Conservation (phyloP, 2,329 filamentous ascomycete species). For the Aspergillus sp. region DNA sequence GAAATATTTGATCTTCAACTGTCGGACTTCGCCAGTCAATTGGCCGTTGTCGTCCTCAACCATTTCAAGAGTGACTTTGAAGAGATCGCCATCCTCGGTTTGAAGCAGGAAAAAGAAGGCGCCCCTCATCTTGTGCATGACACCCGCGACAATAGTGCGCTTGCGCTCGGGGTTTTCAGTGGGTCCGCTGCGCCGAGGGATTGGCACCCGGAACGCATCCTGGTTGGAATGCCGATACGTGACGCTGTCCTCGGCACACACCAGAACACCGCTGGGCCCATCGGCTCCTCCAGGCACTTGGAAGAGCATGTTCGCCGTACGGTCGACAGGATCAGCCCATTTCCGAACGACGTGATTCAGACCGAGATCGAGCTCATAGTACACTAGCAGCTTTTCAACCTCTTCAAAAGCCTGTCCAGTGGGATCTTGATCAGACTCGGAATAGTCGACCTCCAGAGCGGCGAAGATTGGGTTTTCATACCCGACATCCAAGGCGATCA, state of each 20-base stretch:
- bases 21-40: slow-evolving; percentile 75
- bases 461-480: slow-evolving; percentile 98
- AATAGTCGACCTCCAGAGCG: slow-evolving; percentile 89
- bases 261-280: slow-evolving; percentile 89
- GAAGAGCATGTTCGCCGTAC: slow-evolving; percentile 84
- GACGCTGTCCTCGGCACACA: slow-evolving; percentile 91
- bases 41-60: slow-evolving; percentile 74
- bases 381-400: slow-evolving; percentile 86
- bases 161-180: slow-evolving; percentile 93
- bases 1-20: slow-evolving; percentile 94
- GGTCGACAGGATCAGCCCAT: slow-evolving; percentile 92
- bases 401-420: slow-evolving; percentile 79
- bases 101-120: slow-evolving; percentile 98
- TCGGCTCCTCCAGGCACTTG: slow-evolving; percentile 93
- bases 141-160: slow-evolving; percentile 79
- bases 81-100: slow-evolving; percentile 95
- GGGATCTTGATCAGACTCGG: slow-evolving; percentile 85
- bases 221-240: slow-evolving; percentile 98
- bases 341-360: slow-evolving; percentile 96
- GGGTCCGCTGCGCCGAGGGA: slow-evolving; percentile 80
- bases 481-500: slow-evolving; percentile 88
- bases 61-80: slow-evolving; percentile 95
- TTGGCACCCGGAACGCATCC: slow-evolving; percentile 81
- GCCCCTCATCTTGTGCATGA: slow-evolving; percentile 96
- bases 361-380: slow-evolving; percentile 95